phyloP scores from a whole-genome alignment of 1,284 basidiomycete species.

The Rugosomyces carneus region DNA sequence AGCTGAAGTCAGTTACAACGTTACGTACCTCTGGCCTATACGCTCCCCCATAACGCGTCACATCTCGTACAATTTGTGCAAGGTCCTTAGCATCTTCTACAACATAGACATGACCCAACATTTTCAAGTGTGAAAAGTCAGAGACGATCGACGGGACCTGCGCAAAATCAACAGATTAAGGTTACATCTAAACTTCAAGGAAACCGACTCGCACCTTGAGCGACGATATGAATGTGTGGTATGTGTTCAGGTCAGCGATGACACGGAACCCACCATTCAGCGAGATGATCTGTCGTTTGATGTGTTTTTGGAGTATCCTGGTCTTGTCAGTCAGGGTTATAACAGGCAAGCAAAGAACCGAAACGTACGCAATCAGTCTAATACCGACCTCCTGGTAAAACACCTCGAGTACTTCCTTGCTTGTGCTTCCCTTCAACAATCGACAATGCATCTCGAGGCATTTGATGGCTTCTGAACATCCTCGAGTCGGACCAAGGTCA shows the following conservation, averaged over 20 bases:
- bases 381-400: constrained; percentile 97
- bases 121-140: constrained; percentile 92
- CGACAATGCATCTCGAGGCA: constrained; percentile 74
- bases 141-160: constrained; percentile 64
- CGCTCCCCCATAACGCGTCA: neutral
- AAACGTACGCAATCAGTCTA: constrained; percentile 75
- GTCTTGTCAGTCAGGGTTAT: neutral
- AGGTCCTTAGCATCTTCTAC: constrained; percentile 74
- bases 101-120: constrained; percentile 94
- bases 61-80: neutral
- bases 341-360: neutral
- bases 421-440: constrained; percentile 79
- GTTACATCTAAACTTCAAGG: neutral
- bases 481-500: constrained; percentile 80
- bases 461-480: constrained; percentile 79
- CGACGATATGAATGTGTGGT: constrained; percentile 82
- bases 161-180: neutral
- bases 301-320: constrained; percentile 92
- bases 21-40: neutral
- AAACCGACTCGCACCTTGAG: constrained; percentile 27
- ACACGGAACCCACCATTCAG: constrained; percentile 91
- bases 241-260: constrained; percentile 82
- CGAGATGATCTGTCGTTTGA: constrained; percentile 95
- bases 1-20: neutral
- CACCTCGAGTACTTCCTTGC: constrained; percentile 93